A percentile compares a stretch with the other conserved stretches of the same genome.
These are phyloP conservation scores for Tremella fuciformis DNA, from an alignment of 768 basidiomycete species.

Conservation along the genomic window DNA sequence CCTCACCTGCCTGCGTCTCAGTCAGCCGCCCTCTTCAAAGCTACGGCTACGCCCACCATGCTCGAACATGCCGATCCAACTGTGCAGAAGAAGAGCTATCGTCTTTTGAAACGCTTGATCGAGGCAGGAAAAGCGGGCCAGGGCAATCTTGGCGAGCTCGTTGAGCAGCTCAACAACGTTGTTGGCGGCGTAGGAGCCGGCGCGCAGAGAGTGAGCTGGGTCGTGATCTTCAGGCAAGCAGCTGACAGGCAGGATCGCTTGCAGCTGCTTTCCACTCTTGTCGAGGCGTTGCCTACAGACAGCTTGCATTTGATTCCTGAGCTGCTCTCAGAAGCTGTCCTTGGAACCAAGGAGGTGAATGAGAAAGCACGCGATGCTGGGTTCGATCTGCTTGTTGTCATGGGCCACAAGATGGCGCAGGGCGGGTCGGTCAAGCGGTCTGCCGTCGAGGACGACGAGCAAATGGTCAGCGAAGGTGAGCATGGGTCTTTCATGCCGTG, in stretches of 20 bases:
- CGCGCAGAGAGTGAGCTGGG: constrained; percentile 70
- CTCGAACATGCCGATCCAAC: constrained; percentile 76
- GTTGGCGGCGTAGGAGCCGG: constrained; percentile 69
- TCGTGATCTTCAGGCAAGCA: neutral
- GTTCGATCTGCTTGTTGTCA: constrained; percentile 81
- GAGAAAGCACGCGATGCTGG: constrained; percentile 84
- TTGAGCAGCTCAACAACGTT: constrained; percentile 66
- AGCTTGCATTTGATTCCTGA: constrained; percentile 80
- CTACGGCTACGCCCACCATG: constrained; percentile 67
- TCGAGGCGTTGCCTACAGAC: constrained; percentile 66
- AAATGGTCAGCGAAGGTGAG: constrained; percentile 43
- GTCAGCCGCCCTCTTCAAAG: constrained; percentile 63
- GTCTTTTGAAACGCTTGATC: constrained; percentile 72
- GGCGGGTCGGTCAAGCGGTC: constrained; percentile 78
- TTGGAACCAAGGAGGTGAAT: constrained; percentile 95
- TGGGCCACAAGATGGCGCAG: constrained; percentile 85
- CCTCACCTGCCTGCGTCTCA: constrained; percentile 68
- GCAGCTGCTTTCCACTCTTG: constrained; percentile 65
- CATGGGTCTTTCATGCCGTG: neutral
- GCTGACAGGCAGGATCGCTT: constrained; percentile 68
- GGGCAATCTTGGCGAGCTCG: constrained; percentile 52
- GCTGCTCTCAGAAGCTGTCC: constrained; percentile 85
- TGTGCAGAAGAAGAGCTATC: constrained; percentile 93
- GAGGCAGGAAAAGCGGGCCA: constrained; percentile 60
- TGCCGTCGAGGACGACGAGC: constrained; percentile 56